Base-by-base conservation (phyloP, 352 stramenopile genomes). In the Pythium plurisporium region DNA sequence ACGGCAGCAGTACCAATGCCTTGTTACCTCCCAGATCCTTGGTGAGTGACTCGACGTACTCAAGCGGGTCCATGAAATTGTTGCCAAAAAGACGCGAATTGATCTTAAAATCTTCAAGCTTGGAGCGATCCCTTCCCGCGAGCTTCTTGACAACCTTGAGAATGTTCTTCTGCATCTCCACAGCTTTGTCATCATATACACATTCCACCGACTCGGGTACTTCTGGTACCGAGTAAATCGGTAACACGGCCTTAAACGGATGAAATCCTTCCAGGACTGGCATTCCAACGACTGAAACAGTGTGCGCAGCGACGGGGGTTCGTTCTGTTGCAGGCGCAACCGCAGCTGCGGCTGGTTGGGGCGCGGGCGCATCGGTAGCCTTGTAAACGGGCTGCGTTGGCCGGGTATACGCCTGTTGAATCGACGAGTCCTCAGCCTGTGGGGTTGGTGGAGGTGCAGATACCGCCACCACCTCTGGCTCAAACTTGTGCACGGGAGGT, bases 21-120 rank as follows among this genome's bases (percentile, higher is more conserved):
- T 79, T 70, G 45, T 89, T 70, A 0, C 50, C 54, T 20, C 74
- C 67, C n/a, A 93, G 64, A n/a, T 83, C 71, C 14, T 76, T 72
- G 20, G 82, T 72, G 14, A 91, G 64, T n/a, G 63, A 72, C n/a
- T 88, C 69, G 33, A 90, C 20, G 44, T 88, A 93, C 44, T 85
- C 79, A 36, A 70, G 49, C 0, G 76, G 53, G 37, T 91, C 82
- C 80, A 93, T 88, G 38, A 89, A 91, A 55, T 85, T 79, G 66
- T 86, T 91, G 30, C 82, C 82, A 62, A 75, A 88, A 10, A 93
- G 65, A 1, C 77, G 75, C 29, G 80, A 78, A 42, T 89, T 93
- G 44, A 86, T 82, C 70, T 91, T 93, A 58, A 93, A 93, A 29
- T 91, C 82, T 50, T 90, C 75, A 22, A 87, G 50, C 34, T 72